Conservation (phyloP, 306 rosid species). For the Pueraria montana region DNA sequence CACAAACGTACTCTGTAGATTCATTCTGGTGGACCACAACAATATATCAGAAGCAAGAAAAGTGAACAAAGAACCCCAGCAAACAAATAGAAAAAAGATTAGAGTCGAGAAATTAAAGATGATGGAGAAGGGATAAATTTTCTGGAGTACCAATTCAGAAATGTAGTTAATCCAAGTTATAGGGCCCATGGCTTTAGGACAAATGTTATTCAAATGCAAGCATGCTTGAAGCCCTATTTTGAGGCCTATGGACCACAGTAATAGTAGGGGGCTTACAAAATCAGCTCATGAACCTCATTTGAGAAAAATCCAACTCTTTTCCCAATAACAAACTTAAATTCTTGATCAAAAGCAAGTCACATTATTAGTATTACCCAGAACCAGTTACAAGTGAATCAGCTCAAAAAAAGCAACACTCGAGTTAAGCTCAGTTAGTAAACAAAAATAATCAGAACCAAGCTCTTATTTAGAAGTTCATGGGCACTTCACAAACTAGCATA, state of each 20-base stretch:
- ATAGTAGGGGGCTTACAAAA: background rate
- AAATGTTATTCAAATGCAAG: constrained; percentile 32
- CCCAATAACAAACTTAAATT: constrained; percentile 1
- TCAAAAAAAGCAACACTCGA: constrained; percentile 15
- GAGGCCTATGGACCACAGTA: background rate
- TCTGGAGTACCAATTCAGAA: constrained; percentile 19
- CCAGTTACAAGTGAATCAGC: constrained; percentile 30
- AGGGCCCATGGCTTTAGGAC: background rate
- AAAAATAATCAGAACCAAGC: constrained; percentile 27
- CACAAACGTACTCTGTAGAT: constrained; percentile 67
- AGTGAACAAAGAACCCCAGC: background rate
- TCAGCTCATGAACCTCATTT: constrained; percentile 3
- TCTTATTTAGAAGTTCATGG: constrained; percentile 29
- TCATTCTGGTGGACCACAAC: constrained; percentile 60
- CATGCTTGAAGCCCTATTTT: constrained; percentile 7
- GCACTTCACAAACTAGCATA: constrained; percentile 1
- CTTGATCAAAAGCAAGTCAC: background rate
- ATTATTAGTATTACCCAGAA: constrained; percentile 35
- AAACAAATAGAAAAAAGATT: background rate
- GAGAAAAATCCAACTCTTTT: constrained; percentile 22
- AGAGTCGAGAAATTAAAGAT: background rate
- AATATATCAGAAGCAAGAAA: constrained; percentile 46
- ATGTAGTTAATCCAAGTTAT: constrained; percentile 15
- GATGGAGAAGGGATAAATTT: constrained; percentile 21
- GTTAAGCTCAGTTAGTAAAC: constrained; percentile 18